phyloP scores from a whole-genome alignment of 1,284 basidiomycete genomes.

The Trichosporon asahii region DNA sequence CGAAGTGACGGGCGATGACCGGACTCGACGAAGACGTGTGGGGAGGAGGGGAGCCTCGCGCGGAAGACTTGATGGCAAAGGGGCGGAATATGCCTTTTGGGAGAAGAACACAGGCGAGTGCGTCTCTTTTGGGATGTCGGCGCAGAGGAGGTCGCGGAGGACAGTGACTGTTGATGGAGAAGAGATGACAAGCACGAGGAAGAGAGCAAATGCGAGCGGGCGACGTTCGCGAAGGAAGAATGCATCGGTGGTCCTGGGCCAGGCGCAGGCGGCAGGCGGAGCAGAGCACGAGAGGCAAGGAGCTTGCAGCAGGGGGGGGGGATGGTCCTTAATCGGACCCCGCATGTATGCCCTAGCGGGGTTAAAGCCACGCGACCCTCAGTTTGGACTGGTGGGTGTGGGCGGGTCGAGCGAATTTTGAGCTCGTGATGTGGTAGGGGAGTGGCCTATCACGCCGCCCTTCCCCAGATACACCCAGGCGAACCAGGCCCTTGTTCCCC shows the following conservation, averaged over 20 bases:
- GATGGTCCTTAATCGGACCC: background rate
- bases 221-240: background rate
- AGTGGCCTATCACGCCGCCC: background rate
- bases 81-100: background rate
- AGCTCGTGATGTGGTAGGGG: background rate
- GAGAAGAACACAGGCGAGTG: background rate
- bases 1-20: background rate
- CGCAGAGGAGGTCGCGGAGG: background rate
- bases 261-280: background rate
- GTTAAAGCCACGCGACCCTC: slow-evolving; percentile 7
- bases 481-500: no score
- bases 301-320: background rate
- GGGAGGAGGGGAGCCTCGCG: background rate
- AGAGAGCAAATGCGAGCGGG: background rate
- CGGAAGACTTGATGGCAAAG: background rate
- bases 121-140: background rate
- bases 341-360: slow-evolving; percentile 2
- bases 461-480: no score
- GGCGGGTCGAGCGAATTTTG: background rate
- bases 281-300: background rate
- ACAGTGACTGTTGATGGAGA: background rate
- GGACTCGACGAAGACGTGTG: background rate
- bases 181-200: background rate
- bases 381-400: background rate
- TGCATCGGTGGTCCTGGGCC: background rate